Conservation (phyloP, 2,329 filamentous ascomycete genomes). For the Ambrosiella beaveri region DNA sequence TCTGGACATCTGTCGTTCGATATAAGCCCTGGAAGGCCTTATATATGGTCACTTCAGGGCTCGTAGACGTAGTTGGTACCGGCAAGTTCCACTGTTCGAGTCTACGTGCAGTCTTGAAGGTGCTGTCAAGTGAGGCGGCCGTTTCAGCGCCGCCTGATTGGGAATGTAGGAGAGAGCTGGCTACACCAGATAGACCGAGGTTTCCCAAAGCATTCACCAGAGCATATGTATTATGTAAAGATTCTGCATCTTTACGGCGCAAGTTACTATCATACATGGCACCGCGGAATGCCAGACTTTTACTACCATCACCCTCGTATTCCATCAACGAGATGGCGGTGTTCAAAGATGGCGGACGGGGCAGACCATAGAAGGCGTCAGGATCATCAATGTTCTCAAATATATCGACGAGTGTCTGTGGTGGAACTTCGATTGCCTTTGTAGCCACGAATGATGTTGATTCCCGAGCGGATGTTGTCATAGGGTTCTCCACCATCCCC, state of each 20-base stretch:
- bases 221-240: conserved; percentile 44
- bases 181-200: conserved; percentile 72
- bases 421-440: conserved; percentile 20
- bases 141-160: conserved; percentile 40
- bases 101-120: conserved; percentile 62
- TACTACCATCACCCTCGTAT: conserved; percentile 74
- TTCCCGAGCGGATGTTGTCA: conserved; percentile 22
- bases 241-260: conserved; percentile 37
- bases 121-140: conserved; percentile 44
- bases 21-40: conserved; percentile 66
- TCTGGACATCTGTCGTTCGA: conserved; percentile 38
- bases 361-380: conserved; percentile 85
- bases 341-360: conserved; percentile 58
- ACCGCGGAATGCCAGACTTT: conserved; percentile 76
- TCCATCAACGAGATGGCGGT: conserved; percentile 64
- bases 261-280: conserved; percentile 82
- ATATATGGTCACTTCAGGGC: conserved; percentile 55
- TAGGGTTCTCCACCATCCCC: conserved; percentile 24
- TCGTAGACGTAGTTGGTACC: conserved; percentile 43
- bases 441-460: conserved; percentile 50
- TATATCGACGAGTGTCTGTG: conserved; percentile 49
- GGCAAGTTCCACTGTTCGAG: conserved; percentile 87
- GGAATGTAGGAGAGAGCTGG: conserved; percentile 60
- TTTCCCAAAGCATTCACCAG: conserved; percentile 62
- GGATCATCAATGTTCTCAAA: conserved; percentile 91